Evolutionary conservation across 257 asterid species (phyloP).

Genomic region (Linaria vulgaris): DNA sequence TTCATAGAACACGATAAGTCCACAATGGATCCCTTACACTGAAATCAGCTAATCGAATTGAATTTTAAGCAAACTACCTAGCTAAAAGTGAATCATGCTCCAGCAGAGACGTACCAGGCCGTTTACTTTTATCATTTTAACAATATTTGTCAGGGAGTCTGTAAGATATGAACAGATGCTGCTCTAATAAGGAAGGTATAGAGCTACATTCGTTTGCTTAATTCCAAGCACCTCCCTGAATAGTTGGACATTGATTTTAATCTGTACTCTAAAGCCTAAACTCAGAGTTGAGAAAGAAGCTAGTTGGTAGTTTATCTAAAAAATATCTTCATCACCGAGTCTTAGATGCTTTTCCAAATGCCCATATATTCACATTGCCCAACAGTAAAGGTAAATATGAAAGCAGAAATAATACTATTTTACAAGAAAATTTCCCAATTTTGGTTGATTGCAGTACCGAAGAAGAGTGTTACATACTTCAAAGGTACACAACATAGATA

Average conservation of each 20-base stretch:
- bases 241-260: too few relatives aligned
- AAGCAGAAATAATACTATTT: background rate
- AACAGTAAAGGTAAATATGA: background rate
- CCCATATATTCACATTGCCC: background rate
- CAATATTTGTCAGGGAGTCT: too few relatives aligned
- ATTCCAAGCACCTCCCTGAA: background rate
- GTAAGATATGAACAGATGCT: too few relatives aligned
- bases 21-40: too few relatives aligned
- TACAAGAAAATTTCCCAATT: constrained; percentile 1
- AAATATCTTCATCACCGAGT: background rate
- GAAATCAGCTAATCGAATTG: too few relatives aligned
- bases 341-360: background rate
- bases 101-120: too few relatives aligned
- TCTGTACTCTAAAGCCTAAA: background rate
- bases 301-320: background rate
- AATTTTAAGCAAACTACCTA: too few relatives aligned
- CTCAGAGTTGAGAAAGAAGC: constrained; percentile 4
- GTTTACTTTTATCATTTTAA: too few relatives aligned
- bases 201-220: background rate
- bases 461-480: background rate
- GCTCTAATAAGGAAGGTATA: too few relatives aligned
- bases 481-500: constrained; percentile 1
- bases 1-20: too few relatives aligned
- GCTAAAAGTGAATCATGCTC: too few relatives aligned
- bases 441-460: background rate